Evolutionary conservation across 306 rosid genomes (phyloP).

Genomic region (Prunus fruticosa): DNA sequence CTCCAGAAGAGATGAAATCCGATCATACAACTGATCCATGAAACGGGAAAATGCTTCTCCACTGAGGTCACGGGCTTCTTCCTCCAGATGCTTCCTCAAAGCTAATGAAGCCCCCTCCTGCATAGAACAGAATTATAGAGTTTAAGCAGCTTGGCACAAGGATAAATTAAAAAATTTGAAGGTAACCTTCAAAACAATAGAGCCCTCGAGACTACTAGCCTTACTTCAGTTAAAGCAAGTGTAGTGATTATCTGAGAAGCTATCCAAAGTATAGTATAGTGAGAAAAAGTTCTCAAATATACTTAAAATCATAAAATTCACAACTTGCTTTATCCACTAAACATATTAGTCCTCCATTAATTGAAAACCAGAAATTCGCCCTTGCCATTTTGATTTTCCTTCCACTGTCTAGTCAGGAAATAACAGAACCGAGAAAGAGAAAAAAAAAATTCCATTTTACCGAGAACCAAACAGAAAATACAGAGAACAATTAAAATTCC

Average conservation of each 20-base stretch:
- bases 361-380: neutral
- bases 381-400: neutral
- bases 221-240: neutral
- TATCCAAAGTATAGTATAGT: neutral
- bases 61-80: slow-evolving; percentile 88
- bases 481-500: neutral
- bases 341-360: neutral
- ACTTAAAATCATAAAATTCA: neutral
- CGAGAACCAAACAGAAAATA: neutral
- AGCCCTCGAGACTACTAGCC: neutral
- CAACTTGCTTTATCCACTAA: neutral
- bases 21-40: slow-evolving; percentile 91
- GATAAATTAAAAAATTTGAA: neutral
- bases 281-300: neutral
- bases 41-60: slow-evolving; percentile 92
- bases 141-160: neutral
- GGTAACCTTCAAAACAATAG: neutral
- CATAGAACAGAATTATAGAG: neutral
- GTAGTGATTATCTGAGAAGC: neutral
- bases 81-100: slow-evolving; percentile 82
- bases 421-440: neutral
- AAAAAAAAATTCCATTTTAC: neutral
- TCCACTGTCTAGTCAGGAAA: neutral
- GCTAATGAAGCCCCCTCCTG: slow-evolving; percentile 88
- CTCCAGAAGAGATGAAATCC: slow-evolving; percentile 73